Evolutionary conservation across 257 asterid species (phyloP), one percentile per base, ranked within the genome.

Genomic region (Penstemon newberryi): DNA sequence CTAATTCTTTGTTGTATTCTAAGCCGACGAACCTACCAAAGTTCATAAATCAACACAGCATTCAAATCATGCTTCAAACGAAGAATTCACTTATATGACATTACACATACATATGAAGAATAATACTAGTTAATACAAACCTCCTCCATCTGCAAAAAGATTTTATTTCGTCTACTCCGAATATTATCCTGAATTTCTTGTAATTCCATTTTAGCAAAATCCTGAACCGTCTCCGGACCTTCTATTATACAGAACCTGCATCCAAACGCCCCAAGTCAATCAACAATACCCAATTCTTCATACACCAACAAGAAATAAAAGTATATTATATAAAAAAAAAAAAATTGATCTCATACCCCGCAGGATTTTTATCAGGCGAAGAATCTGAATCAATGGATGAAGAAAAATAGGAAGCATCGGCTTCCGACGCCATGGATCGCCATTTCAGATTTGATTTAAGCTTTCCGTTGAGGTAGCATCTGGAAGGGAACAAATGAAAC

Each of bases 141-240:
- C 96, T 93, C 99, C 78, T 93, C 99, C 99, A 93, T 93, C 50
- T 85, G 97, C 85, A 93, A 79, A 73, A 93, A 93, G 11, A 93
- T 93, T 81, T 93, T 93, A 72, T 87, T 93, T 59, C 97, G 77
- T 33, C 99, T 87, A 80, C 96, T 84, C 60, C 91, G 86, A 62
- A 93, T 90, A 72, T 84, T 93, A 46, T 93, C 99, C 75, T 88
- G 89, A 77, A 93, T 88, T 80, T 93, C 99, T 76, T 82, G 94
- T 41, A 85, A 71, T 69, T 90, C 97, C 97, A 93, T 93, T 64
- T 86, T 82, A 3, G 89, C 96, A 40, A 90, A 93, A 72, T 87
- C 96, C 86, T 83, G 87, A 41, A 88, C 94, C 42, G 89, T 88
- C 80, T 93, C 99, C 13, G 99, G 99, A 5, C 97, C 97, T 82